Evolutionary conservation across 2,329 filamentous ascomycete species (phyloP), one percentile per base, ranked within the genome.

Genomic region (Botrytis paeoniae): DNA sequence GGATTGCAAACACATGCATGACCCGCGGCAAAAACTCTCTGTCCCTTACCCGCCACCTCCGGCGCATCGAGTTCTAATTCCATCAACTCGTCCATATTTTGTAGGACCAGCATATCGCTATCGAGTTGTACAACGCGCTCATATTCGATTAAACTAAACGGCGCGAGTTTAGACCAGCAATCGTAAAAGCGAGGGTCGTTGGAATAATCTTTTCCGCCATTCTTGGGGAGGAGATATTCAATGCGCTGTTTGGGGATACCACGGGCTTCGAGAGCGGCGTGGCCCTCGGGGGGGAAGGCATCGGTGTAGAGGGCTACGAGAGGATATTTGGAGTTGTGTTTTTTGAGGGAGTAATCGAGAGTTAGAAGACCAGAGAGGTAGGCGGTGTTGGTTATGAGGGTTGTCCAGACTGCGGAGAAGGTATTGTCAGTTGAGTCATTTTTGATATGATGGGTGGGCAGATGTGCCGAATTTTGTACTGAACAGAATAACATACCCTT

Each of bases 31-130:
- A 97, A 95, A 48, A 97, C 92, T 62, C 88, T 86, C 62, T 86
- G 80, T 35, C 91, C 80, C 71, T 76, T 79, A 78, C 86, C 89
- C 2, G 78, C 84, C 73, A 85, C 74, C 60, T 83, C 83, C 0
- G 88, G 84, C 32, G 84, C 80, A 81, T 95, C 93, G 63, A 97
- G 87, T 75, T 88, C 84, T 68, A 97, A 78, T n/a, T 93, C 89
- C 93, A 97, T 97, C 77, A 97, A 85, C 84, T 97, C 94, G 81
- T 97, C 94, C 93, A 97, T 97, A 82, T 97, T 97, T 78, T 86
- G 86, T 76, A 91, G 83, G 12, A 93, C 89, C 69, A 97, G 84
- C 94, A 97, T 97, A 83, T 97, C 94, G 79, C 91, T 92, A 83
- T 97, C 94, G 71, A 97, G 86, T 83, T 94, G 92, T 51, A 97